Evolutionary conservation across 1,284 basidiomycete genomes (phyloP), one percentile per base, ranked within the genome.

Genomic region (Tetrapyrgos nigripes): DNA sequence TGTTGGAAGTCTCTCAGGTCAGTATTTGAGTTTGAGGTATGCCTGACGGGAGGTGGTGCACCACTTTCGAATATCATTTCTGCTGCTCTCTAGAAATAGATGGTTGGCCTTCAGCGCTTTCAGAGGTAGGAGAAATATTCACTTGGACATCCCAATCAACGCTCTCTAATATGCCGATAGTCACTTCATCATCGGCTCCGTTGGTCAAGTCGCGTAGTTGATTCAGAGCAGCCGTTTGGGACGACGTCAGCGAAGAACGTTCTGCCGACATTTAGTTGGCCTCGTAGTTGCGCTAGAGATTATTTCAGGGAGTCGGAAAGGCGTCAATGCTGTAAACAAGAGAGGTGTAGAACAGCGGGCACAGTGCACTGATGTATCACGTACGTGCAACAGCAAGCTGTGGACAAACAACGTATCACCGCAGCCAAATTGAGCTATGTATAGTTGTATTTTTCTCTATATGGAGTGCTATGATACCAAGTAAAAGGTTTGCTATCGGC

Each of bases 131-230:
- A 31, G 19, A 24, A 52, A 29, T 44, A 44, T 23, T n/a, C 21
- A 86, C 86, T 78, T 88, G 80, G 19, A 91, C 82, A 72, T 91
- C 84, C 89, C 89, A 92, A 35, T 81, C 81, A 2, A 86, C 84
- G 57, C 79, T 83, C 47, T 80, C 71, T n/a, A 92, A 76, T 1
- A 90, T 78, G 29, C 74, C 74, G n/a, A 83, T 77, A 3, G 86
- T 80, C 5, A 83, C 81, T 1, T 87, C 84, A 28, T 81, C 79
- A 67, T 89, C 87, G 13, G 76, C 79, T 27, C 79, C 82, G 54
- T 83, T 79, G 0, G 85, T 87, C 58, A 89, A 71, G 50, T 82
- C 79, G 55, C 82, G 80, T 1, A 89, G 75, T 67, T 86, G 84
- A 6, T 68, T 67, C 43, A 88, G 70, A 6, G 85, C 80, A 2